Percentiles rank a stretch among this genome's conserved stretches.
Evolutionary conservation across 2,329 filamentous ascomycete species (phyloP).

Genomic region (Polytolypa hystricis): DNA sequence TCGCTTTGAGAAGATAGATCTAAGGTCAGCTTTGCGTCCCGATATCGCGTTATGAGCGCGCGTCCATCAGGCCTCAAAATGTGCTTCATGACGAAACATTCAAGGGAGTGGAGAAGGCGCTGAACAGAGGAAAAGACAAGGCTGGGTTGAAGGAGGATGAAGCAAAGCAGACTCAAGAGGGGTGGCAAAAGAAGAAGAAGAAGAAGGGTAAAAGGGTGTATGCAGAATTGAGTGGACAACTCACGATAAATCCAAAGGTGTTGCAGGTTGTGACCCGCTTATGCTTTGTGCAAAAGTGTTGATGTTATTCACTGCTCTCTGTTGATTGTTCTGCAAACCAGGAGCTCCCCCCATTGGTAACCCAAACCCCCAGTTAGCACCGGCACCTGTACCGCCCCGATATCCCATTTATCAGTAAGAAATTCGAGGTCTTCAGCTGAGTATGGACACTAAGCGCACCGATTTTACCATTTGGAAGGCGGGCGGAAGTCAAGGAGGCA

Average conservation of each 20-base stretch:
- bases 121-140: neutral
- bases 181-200: neutral
- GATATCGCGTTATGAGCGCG: neutral
- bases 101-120: too few species aligned
- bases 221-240: constrained; percentile 18
- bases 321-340: constrained; percentile 39
- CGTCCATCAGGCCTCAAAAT: too few species aligned
- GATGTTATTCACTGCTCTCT: constrained; percentile 40
- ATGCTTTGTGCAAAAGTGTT: constrained; percentile 48
- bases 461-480: constrained; percentile 45
- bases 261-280: constrained; percentile 41
- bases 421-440: too few species aligned
- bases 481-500: constrained; percentile 36
- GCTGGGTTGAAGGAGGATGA: neutral
- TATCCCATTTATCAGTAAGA: constrained; percentile 2
- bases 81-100: too few species aligned
- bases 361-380: constrained; percentile 48
- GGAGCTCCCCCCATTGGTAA: constrained; percentile 43
- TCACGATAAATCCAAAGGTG: constrained; percentile 47
- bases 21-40: constrained; percentile 8
- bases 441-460: constrained; percentile 25
- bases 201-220: neutral
- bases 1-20: constrained; percentile 36
- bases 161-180: neutral
- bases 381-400: constrained; percentile 32